These are phyloP conservation scores for Fusarium pseudograminearum DNA, from an alignment of 2,329 filamentous ascomycete species.

Conservation along the genomic window DNA sequence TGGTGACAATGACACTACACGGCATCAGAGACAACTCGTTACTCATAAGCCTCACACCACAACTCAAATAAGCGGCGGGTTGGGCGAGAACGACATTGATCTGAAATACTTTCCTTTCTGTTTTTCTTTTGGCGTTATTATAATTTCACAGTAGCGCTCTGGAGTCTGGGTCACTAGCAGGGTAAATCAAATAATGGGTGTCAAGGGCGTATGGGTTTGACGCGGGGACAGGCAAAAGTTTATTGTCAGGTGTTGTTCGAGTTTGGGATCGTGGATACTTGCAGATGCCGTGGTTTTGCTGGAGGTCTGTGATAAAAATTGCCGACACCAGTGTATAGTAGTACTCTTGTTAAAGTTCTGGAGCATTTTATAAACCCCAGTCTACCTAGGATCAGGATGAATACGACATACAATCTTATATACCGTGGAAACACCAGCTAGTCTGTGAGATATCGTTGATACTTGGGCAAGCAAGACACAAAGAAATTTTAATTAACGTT, in stretches of 20 bases:
- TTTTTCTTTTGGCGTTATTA: conserved; percentile 33
- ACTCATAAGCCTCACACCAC: conserved; percentile 13
- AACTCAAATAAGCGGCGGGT: neutral
- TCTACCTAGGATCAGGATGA: conserved; percentile 8
- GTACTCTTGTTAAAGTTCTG: neutral
- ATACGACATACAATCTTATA: neutral
- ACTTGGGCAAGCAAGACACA: neutral
- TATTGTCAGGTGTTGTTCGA: conserved; percentile 10
- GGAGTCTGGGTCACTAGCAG: conserved; percentile 36
- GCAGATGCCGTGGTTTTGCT: neutral
- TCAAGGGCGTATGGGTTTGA: conserved; percentile 38
- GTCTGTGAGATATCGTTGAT: neutral
- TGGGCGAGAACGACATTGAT: neutral
- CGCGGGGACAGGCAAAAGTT: conserved; percentile 31
- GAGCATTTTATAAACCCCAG: neutral
- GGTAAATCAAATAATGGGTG: conserved; percentile 30
- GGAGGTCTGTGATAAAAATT: conserved; percentile 10
- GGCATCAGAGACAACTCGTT: conserved; percentile 25
- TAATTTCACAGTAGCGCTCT: conserved; percentile 28
- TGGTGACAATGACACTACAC: conserved; percentile 18
- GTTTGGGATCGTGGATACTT: conserved; percentile 7
- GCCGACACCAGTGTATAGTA: conserved; percentile 6
- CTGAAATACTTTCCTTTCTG: neutral
- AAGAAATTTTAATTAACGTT: neutral
- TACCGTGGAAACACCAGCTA: neutral